Conservation (phyloP, 257 asterid species). For the Echium plantagineum region DNA sequence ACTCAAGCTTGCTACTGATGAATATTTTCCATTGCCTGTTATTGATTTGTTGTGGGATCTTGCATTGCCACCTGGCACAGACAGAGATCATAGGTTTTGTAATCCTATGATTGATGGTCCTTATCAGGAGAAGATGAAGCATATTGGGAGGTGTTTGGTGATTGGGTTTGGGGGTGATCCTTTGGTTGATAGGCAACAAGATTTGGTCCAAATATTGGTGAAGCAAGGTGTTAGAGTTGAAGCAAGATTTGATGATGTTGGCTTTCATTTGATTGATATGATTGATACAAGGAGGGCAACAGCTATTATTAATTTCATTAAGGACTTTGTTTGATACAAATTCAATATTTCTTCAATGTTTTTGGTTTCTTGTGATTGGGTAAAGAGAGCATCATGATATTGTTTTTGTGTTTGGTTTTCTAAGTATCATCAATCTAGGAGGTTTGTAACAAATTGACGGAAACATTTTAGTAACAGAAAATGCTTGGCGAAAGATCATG, state of each 20-base stretch:
- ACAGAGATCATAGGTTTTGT: conserved; percentile 73
- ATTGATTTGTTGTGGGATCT: conserved; percentile 73
- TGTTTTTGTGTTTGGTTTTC: no score
- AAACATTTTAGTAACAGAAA: no score
- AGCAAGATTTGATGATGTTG: conserved; percentile 64
- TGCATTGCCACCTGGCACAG: conserved; percentile 63
- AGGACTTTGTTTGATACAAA: conserved; percentile 43
- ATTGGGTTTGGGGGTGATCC: conserved; percentile 89
- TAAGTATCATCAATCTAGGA: no score
- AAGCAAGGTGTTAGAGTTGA: conserved; percentile 54
- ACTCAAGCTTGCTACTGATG: conserved; percentile 59
- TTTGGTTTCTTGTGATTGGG: no score
- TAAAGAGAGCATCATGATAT: no score
- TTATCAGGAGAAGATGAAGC: conserved; percentile 35
- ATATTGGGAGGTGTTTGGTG: conserved; percentile 57
- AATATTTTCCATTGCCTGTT: conserved; percentile 62
- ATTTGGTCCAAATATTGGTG: conserved; percentile 50
- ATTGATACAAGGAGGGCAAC: conserved; percentile 48
- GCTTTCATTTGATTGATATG: conserved; percentile 65
- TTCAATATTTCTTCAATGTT: no score
- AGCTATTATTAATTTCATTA: conserved; percentile 38
- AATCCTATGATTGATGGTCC: conserved; percentile 51
- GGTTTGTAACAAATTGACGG: no score
- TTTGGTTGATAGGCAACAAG: conserved; percentile 66
- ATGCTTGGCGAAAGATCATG: no score